Evolutionary conservation across 192 early-diverging fungal genomes (phyloP).

Genomic region (Kickxella alabastrina): DNA sequence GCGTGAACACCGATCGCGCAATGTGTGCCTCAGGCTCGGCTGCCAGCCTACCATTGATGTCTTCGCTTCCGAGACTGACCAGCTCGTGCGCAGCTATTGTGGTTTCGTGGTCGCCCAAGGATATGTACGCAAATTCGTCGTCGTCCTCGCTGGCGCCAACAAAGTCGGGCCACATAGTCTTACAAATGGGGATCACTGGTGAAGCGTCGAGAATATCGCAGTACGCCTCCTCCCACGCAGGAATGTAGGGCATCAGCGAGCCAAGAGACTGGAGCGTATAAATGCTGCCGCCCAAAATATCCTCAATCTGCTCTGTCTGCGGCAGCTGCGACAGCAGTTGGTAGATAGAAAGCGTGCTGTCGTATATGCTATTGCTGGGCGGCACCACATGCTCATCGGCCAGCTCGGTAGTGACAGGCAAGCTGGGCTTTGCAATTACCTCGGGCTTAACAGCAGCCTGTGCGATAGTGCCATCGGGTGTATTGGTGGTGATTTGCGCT

Average conservation of each 20-base stretch:
- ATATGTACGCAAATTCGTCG: not conserved
- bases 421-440: not conserved
- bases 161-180: constrained; percentile 47
- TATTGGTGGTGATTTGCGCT: not conserved
- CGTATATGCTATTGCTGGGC: constrained; percentile 8
- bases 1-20: constrained; percentile 33
- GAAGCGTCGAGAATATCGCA: constrained; percentile 43
- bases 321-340: constrained; percentile 33
- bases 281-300: constrained; percentile 38
- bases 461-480: not conserved
- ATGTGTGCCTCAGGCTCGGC: constrained; percentile 19
- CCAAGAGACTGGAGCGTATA: constrained; percentile 29
- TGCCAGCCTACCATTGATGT: not conserved
- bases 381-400: constrained; percentile 27
- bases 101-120: not conserved
- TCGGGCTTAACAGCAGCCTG: not conserved
- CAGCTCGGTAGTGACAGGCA: not conserved
- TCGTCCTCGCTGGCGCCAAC: constrained; percentile 7
- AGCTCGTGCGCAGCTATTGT: constrained; percentile 19
- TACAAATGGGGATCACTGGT: constrained; percentile 46
- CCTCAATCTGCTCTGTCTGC: constrained; percentile 16
- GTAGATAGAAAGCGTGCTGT: constrained; percentile 30
- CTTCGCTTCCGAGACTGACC: constrained; percentile 14
- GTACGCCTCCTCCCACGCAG: constrained; percentile 37
- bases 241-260: constrained; percentile 22